phyloP scores from a whole-genome alignment of 768 basidiomycete genomes.

The Suillus occidentalis region DNA sequence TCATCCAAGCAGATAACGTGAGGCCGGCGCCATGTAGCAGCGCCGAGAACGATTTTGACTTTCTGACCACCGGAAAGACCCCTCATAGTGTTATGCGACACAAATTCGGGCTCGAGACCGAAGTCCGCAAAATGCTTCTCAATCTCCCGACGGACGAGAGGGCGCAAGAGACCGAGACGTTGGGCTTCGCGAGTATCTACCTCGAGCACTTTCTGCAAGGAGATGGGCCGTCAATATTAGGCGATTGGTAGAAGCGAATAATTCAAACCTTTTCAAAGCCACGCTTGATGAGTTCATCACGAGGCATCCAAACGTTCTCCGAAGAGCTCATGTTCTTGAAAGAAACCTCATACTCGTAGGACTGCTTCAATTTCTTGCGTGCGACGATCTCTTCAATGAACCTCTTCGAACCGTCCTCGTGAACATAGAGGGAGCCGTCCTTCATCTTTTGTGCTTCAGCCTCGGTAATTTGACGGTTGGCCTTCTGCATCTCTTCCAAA shows the following conservation, averaged over 20 bases:
- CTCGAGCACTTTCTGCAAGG: conserved; percentile 84
- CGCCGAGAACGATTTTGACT: conserved; percentile 98
- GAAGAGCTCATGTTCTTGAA: conserved; percentile 95
- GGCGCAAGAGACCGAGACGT: conserved; percentile 90
- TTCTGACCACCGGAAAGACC: conserved; percentile 99
- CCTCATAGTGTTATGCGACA: conserved; percentile 98
- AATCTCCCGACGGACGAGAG: conserved; percentile 97
- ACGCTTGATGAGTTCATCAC: conserved; percentile 96
- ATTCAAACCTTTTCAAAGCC: conserved; percentile 86
- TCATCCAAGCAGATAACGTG: conserved; percentile 97
- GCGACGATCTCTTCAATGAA: conserved; percentile 86
- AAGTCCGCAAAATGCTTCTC: conserved; percentile 99
- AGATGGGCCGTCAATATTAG: not conserved
- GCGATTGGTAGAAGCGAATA: not conserved
- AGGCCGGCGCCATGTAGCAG: conserved; percentile 98
- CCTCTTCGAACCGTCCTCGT: conserved; percentile 89
- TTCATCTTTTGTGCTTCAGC: conserved; percentile 96
- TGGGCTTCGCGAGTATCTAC: conserved; percentile 98
- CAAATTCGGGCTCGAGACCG: conserved; percentile 98
- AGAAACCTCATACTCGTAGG: conserved; percentile 97
- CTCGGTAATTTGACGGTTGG: conserved; percentile 79
- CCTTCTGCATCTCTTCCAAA: conserved; percentile 95
- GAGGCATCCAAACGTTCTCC: conserved; percentile 97
- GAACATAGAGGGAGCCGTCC: conserved; percentile 81
- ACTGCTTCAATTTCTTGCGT: conserved; percentile 99